Percentiles rank a stretch among this genome's conserved stretches.
Conservation (phyloP, 495 filamentous ascomycete genomes). For the Penicillium alfredii region DNA sequence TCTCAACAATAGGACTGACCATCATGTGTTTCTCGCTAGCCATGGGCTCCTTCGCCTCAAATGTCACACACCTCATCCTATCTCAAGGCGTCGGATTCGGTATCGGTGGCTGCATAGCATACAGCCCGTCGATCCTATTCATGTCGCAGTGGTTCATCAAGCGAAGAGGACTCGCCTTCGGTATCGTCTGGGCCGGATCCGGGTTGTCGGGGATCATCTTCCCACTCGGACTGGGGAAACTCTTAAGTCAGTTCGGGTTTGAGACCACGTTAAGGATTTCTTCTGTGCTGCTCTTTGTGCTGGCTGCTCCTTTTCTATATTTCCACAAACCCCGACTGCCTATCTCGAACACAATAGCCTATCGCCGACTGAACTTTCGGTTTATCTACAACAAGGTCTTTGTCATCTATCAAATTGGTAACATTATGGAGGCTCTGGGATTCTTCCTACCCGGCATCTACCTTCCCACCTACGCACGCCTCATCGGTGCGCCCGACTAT, state of each 20-base stretch:
- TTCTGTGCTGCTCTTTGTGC: constrained; percentile 37
- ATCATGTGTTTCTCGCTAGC: constrained; percentile 38
- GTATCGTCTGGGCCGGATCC: constrained; percentile 45
- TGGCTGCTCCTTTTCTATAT: constrained; percentile 49
- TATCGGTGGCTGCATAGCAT: constrained; percentile 42
- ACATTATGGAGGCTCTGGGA: constrained; percentile 50
- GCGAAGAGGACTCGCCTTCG: constrained; percentile 44
- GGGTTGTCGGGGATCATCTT: constrained; percentile 36
- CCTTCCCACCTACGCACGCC: constrained; percentile 49
- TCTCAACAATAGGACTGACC: constrained; percentile 16
- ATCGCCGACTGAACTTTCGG: constrained; percentile 22
- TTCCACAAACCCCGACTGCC: constrained; percentile 53
- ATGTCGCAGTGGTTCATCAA: constrained; percentile 50
- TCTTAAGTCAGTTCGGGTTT: constrained; percentile 46
- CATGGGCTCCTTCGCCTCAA: constrained; percentile 38
- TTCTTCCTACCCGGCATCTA: constrained; percentile 59
- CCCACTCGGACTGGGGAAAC: constrained; percentile 42
- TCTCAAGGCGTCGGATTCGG: constrained; percentile 48
- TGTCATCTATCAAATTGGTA: constrained; percentile 44
- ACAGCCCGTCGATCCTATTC: constrained; percentile 42
- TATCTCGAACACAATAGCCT: constrained; percentile 15
- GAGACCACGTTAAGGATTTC: constrained; percentile 46
- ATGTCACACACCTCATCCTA: constrained; percentile 42
- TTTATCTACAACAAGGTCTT: constrained; percentile 47
- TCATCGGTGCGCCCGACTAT: constrained; percentile 32